Evolutionary conservation across 345 rosid genomes (phyloP), one percentile per base, ranked within the genome.

Genomic region (Conringia planisiliqua): DNA sequence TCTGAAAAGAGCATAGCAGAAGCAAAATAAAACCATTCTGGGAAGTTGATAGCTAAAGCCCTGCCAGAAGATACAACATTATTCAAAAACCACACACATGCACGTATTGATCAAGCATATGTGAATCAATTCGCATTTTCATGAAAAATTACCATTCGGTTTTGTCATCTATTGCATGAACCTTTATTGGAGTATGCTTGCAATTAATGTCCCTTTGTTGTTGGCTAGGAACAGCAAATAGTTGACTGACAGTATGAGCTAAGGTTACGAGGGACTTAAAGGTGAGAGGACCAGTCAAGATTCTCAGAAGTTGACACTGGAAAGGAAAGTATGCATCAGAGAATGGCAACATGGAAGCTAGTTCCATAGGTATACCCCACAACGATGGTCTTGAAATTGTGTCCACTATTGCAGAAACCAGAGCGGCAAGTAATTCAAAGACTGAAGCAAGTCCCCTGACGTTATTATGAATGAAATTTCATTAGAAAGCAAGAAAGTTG

Each of bases 21-120:
- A 68, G 93, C 94, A 84, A 86, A 85, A 77, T 78, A 86, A 80
- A 88, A 92, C 96, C 96, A 90, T 46, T 83, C 83, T 51, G 93
- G 98, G 77, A 92, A 90, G 82, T 77, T 80, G 58, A 92, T 81
- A 70, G 91, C 96, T 72, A 90, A 78, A 56, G 93, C 85, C 98
- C 96, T 90, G 85, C 75, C 51, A 75, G 16, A 77, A n/a, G 68
- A 60, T 56, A 26, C 51, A 42, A 4, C 35, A 33, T 52, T 64
- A 69, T 11, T 51, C 47, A 51, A 51, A 50, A 39, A 40, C 17
- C 47, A 48, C 42, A 27, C 40, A 35, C 36, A 5, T 32, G 35
- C 20, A 42, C 2, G 26, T 11, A 46, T 17, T 11, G 38, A 17
- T 66, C 11, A 56, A 46, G 54, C 30, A 30, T 13, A 33, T 46